phyloP scores from a whole-genome alignment of 768 basidiomycete genomes.

The Rhizopogon roseolus region DNA sequence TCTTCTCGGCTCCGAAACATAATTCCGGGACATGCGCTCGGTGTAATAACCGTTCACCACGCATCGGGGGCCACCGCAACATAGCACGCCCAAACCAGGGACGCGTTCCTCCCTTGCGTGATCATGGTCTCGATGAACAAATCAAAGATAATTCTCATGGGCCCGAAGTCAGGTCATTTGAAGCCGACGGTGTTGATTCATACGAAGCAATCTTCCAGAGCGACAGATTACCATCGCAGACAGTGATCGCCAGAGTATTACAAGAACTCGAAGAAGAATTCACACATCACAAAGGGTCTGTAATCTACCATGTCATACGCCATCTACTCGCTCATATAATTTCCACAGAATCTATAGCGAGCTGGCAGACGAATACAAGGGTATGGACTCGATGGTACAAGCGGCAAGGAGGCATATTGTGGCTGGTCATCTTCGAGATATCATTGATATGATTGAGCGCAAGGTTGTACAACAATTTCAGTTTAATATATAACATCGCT shows the following conservation, averaged over 20 bases:
- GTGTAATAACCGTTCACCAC: slow-evolving; percentile 41
- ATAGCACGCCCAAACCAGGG: not conserved
- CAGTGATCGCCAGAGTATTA: slow-evolving; percentile 77
- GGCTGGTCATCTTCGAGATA: slow-evolving; percentile 84
- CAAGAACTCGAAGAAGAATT: slow-evolving; percentile 94
- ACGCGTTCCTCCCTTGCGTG: not conserved
- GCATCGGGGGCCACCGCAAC: not conserved
- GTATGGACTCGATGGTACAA: slow-evolving; percentile 81
- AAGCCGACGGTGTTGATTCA: not conserved
- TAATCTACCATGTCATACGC: slow-evolving; percentile 2
- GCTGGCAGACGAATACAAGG: slow-evolving; percentile 89
- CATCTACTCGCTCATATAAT: slow-evolving; percentile 6
- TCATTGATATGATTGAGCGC: slow-evolving; percentile 87
- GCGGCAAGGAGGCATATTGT: slow-evolving; percentile 80
- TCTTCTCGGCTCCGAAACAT: slow-evolving; percentile 78
- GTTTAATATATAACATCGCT: slow-evolving; percentile 6
- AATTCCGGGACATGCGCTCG: slow-evolving; percentile 64
- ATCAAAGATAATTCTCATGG: slow-evolving; percentile 33
- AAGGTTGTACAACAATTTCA: slow-evolving; percentile 51
- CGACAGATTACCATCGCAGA: slow-evolving; percentile 68
- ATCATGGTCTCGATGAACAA: slow-evolving; percentile 42
- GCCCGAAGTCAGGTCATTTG: not conserved
- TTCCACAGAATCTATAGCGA: slow-evolving; percentile 78
- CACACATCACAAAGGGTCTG: slow-evolving; percentile 88
- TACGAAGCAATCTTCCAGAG: slow-evolving; percentile 5